phyloP scores from a whole-genome alignment of 345 rosid genomes.

The Syzygium jambos region DNA sequence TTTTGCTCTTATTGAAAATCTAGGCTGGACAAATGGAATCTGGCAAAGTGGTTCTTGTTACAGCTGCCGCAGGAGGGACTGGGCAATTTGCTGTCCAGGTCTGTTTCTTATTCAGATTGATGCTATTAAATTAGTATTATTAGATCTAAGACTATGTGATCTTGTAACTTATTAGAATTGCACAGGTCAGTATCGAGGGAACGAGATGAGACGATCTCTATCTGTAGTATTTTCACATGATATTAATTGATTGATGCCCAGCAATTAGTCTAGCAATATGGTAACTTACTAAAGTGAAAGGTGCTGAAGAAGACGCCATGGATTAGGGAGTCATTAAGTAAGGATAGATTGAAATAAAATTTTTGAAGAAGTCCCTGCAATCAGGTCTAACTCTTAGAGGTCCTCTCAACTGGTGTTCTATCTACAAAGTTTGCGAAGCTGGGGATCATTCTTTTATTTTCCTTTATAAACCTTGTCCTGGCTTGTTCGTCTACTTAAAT shows the following conservation, averaged over 20 bases:
- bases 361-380: not conserved
- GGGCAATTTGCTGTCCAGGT: slow-evolving; percentile 99
- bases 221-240: not conserved
- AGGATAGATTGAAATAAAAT: not conserved
- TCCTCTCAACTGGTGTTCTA: not conserved
- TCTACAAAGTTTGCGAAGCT: not conserved
- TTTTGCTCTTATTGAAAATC: slow-evolving; percentile 7
- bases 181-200: not conserved
- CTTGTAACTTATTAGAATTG: not conserved
- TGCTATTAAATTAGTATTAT: not conserved
- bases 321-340: not conserved
- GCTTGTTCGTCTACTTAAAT: not conserved
- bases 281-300: not conserved
- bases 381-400: not conserved
- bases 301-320: not conserved
- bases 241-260: not conserved
- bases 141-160: not conserved
- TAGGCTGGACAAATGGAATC: slow-evolving; percentile 88
- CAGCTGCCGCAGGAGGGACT: slow-evolving; percentile 99
- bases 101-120: not conserved
- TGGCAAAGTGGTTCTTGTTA: slow-evolving; percentile 73
- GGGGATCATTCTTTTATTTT: not conserved
- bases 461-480: not conserved
- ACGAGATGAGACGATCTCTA: not conserved
- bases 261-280: not conserved